Base-by-base conservation (phyloP, 768 basidiomycete species). In the Sarcodon aspratus region DNA sequence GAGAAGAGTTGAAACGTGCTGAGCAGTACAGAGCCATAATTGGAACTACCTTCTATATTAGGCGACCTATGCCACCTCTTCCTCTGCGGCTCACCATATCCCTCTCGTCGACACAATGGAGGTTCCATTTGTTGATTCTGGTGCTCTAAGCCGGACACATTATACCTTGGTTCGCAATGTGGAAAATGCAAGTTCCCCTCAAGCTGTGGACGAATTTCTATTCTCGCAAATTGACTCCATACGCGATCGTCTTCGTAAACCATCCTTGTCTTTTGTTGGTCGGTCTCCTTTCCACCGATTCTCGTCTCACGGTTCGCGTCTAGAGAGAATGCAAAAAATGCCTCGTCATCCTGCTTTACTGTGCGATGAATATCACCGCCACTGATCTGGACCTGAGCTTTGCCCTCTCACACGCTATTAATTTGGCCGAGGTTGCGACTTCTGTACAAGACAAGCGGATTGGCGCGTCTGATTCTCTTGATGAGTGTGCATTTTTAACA, bases 61-160 rank as follows among this genome's bases (percentile, higher is more conserved):
- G 21, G 21, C n/a, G 3, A 13, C 12, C 44, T 33, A 15, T 27
- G n/a, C 44, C n/a, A n/a, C n/a, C 13, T 33, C 33, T 13, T 27
- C 44, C 36, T 35, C 8, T 15, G 15, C 46, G n/a, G 27, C 40
- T 27, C 40, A 17, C 13, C 40, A n/a, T 27, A 27, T 42, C 17
- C 40, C 35, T 42, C 49, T 36, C 6, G 4, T 31, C n/a, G 17
- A 9, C 21, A 52, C 52, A 45, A 87, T 88, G 85, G 76, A 88
- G n/a, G 76, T 87, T 2, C 81, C 87, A 7, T 90, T 85, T 63
- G 66, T 74, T 44, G 81, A 82, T 8, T 92, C 89, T 35, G 85
- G 87, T 44, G 87, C 89, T 18, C 67, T 82, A 52, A 85, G 75
- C 66, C 74, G 85, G 53, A 70, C 76, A 3, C 85, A 92, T 53